Evolutionary conservation across 73 alveolate species (phyloP), one percentile per base, ranked within the genome.

Genomic region (Paramecium sexaurelia): DNA sequence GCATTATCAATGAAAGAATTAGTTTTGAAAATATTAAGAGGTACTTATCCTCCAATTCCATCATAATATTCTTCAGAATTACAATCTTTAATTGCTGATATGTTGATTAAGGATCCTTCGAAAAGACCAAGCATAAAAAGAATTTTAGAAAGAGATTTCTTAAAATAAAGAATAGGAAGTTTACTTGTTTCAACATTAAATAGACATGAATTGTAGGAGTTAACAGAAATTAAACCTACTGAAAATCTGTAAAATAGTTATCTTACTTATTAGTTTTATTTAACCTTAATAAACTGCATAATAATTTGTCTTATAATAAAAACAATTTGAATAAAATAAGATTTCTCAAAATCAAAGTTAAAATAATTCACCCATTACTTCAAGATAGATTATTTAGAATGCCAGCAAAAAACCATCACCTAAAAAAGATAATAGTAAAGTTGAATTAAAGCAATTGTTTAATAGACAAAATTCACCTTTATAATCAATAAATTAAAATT

Each of bases 1-100:
- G 99, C 99, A 20, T 94, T 67, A 41, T 96, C 97, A 11, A 97
- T 98, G 98, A 97, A 95, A 15, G 99, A 97, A 61, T 95, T 98
- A 36, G 98, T 97, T 27, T 67, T 91, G 35, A 97, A 96, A 91
- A 98, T 98, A 20, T 89, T 98, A 91, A 84, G 97, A 68, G 99
- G 99, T 15, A 85, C 92, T 45, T 95, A 95, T 41, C 98, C 98
- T n/a, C 92, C 95, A 2, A 96, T 96, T 19, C 98, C 97, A 35
- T 55, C 96, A 15, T 24, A 57, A 75, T 96, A 95, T 66, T 91
- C 96, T 8, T 68, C 94, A 68, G 94, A 95, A 40, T 57, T 95
- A 36, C 43, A 93, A 71, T 92, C 89, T 17, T 75, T 96, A 24
- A 88, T 96, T 20, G 95, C 97, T 9, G 98, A 96, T 66, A 96